A percentile compares a stretch with the other conserved stretches of the same genome.
Conservation (phyloP, 2,329 filamentous ascomycete species). For the Apiospora koreana region DNA sequence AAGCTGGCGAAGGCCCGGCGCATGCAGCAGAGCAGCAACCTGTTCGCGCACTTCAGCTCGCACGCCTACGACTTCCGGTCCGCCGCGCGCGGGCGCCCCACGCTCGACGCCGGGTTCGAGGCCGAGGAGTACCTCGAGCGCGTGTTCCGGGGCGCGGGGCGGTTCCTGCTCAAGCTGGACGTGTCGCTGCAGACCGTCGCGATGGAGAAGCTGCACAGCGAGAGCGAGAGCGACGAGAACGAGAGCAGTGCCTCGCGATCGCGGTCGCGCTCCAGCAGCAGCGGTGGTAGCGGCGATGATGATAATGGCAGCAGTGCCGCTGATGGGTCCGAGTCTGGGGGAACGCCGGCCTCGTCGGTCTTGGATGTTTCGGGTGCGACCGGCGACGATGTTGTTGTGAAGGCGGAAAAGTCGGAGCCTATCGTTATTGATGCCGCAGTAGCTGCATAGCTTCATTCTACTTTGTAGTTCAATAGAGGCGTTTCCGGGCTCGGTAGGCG, state of each 20-base stretch:
- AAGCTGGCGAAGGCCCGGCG: not conserved
- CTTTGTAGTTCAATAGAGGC: not conserved
- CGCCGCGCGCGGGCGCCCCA: not conserved
- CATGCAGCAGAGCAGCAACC: not conserved
- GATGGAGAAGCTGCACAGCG: not conserved
- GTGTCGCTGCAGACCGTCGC: not conserved
- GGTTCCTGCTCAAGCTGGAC: not conserved
- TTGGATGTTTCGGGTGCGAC: not conserved
- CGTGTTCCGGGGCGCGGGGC: not conserved
- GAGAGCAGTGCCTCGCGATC: not conserved
- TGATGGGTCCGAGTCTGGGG: not conserved
- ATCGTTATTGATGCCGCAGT: not conserved
- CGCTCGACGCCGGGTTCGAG: not conserved
- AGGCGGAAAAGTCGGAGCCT: not conserved
- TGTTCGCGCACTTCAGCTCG: not conserved
- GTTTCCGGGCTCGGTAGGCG: not conserved
- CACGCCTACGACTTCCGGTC: not conserved
- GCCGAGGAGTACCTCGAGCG: conserved; percentile 2
- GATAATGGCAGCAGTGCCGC: not conserved
- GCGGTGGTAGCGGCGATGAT: not conserved
- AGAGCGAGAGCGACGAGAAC: no score
- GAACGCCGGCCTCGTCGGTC: not conserved
- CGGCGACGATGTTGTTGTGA: not conserved
- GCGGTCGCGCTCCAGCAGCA: not conserved
- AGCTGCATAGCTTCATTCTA: not conserved